These are phyloP conservation scores for Eucalyptus cloeziana DNA, from an alignment of 345 rosid species.

Conservation along the genomic window DNA sequence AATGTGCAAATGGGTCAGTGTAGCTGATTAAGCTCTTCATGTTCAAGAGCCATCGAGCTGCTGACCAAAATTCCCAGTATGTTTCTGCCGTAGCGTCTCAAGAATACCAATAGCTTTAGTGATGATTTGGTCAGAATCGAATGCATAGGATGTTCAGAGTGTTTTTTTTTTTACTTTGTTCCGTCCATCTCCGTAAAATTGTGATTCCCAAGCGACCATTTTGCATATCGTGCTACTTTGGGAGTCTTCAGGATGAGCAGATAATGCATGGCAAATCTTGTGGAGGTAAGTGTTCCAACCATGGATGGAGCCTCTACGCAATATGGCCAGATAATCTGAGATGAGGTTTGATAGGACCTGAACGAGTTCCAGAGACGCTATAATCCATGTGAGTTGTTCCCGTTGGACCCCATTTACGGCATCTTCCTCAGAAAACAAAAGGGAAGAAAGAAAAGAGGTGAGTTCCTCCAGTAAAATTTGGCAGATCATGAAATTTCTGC, in stretches of 20 bases:
- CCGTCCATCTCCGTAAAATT: background rate
- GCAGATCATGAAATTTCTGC: background rate
- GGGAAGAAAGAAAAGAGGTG: too few species aligned
- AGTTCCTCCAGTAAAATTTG: background rate
- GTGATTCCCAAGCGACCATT: background rate
- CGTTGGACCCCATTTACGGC: background rate
- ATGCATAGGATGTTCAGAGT: background rate
- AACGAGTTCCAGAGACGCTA: background rate
- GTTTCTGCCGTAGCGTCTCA: too few species aligned
- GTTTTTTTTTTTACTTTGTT: too few species aligned
- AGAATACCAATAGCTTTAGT: background rate
- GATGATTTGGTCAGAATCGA: background rate
- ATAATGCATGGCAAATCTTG: background rate
- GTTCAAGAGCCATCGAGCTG: background rate
- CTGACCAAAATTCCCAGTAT: too few species aligned
- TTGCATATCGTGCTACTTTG: background rate
- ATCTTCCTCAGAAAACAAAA: too few species aligned
- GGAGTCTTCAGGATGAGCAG: background rate
- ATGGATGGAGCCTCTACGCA: background rate
- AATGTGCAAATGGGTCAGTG: background rate
- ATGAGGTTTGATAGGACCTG: background rate
- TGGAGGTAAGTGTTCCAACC: background rate
- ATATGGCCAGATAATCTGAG: background rate
- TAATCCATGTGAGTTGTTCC: background rate
- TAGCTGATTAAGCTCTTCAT: background rate